Evolutionary conservation across 495 filamentous ascomycete genomes (phyloP).

Genomic region (Podospora bellae-mahoneyi): DNA sequence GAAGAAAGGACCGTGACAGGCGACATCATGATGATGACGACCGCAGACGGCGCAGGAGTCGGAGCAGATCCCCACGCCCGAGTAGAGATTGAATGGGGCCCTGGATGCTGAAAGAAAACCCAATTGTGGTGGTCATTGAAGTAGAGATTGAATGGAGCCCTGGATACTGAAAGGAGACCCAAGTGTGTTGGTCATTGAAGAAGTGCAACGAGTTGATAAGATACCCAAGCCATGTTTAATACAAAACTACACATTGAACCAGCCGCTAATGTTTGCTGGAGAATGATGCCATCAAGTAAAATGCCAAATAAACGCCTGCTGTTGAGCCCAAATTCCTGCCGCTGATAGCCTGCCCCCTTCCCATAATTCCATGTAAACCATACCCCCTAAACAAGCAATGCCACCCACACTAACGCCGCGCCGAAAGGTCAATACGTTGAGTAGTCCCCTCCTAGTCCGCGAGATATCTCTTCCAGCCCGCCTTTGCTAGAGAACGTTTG

Average conservation of each 20-base stretch:
- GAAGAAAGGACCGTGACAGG: constrained; percentile 22
- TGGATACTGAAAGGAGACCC: background rate
- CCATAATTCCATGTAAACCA: background rate
- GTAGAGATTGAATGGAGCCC: background rate
- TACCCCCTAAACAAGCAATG: background rate
- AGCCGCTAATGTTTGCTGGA: constrained; percentile 10
- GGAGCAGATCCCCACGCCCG: constrained; percentile 30
- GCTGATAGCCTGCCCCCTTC: background rate
- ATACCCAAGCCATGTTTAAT: constrained; percentile 9
- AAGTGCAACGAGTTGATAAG: background rate
- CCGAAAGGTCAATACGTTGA: background rate
- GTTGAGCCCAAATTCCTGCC: background rate
- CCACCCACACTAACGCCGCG: constrained; percentile 1
- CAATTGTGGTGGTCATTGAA: background rate
- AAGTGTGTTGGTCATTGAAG: background rate
- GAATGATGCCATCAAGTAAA: background rate
- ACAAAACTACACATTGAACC: background rate
- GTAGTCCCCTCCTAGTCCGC: constrained; percentile 25
- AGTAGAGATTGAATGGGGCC: constrained; percentile 4
- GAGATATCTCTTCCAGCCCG: constrained; percentile 82
- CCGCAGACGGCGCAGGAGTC: constrained; percentile 21
- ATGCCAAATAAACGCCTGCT: constrained; percentile 1
- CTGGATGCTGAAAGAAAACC: background rate
- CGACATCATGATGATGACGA: constrained; percentile 19
- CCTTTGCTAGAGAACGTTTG: constrained; percentile 56